Base-by-base conservation (phyloP, 2,329 filamentous ascomycete genomes). In the Allantophomopsis lycopodina region DNA sequence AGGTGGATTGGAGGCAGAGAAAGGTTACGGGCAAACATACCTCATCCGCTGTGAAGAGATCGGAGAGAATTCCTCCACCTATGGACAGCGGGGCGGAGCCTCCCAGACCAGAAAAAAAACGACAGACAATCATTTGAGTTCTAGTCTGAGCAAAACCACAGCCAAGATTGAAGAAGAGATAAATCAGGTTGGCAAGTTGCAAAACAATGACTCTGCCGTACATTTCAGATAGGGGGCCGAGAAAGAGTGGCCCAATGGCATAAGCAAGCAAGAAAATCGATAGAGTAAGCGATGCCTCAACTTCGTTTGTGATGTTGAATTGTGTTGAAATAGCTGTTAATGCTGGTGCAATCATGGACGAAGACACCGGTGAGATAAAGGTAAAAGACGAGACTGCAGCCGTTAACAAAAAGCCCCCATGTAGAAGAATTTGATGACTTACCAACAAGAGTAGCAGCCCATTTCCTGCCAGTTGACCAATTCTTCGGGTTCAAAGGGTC, bases 191-290 rank as follows among this genome's bases (percentile, higher is more conserved):
- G 3, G 61, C 61, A 0, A 47, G 38, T 41, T 69, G 65, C 2
- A 68, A 46, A 11, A 71, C 50, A 0, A 50, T 48, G 32, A 59
- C 49, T 2, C 69, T 50, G 0, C 68, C 69, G 38, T 64, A 71
- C 0, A 70, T 53, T 43, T 73, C 69, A 0, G 67, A 67, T 5
- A 68, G 55, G 0, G 78, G 77, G 2, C 79, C 79, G 70, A 78
- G 82, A 4, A 83, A 42, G 2, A 55, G 41, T 1, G 65, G 65
- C 0, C 65, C 65, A 18, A 61, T 60, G 16, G 63, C 62, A 45
- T 63, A 68, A 5, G 64, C 64, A 11, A 68, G 50, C 12, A 69
- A 65, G 11, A 63, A 66, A 8, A 36, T 64, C 58, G 38, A 70
- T 50, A 40, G 65, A 51, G 48, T 68, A 64, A 43, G 62, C 60